These are phyloP conservation scores for Cystoderma amianthinum DNA, from an alignment of 768 basidiomycete genomes.

Conservation along the genomic window DNA sequence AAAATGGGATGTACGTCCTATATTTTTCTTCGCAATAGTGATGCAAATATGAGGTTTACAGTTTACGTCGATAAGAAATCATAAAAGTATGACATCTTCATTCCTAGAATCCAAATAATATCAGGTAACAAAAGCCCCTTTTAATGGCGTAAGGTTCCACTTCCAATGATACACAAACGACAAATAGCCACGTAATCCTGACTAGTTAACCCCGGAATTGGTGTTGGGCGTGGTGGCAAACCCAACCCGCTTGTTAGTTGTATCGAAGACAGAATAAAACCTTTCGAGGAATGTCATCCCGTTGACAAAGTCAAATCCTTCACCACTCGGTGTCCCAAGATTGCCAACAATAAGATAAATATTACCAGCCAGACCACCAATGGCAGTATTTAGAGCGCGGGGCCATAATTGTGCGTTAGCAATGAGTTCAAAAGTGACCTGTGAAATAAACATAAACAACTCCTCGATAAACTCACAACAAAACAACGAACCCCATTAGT, in stretches of 20 bases:
- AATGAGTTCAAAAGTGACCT: not conserved
- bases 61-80: too few relatives aligned
- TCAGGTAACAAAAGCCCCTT: too few relatives aligned
- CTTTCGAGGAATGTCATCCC: constrained; percentile 46
- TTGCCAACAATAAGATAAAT: constrained; percentile 28
- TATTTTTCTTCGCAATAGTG: too few relatives aligned
- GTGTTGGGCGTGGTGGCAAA: constrained; percentile 40
- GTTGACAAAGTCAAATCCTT: constrained; percentile 50
- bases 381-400: constrained; percentile 1
- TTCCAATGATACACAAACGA: too few relatives aligned
- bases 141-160: too few relatives aligned
- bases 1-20: too few relatives aligned
- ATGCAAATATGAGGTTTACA: too few relatives aligned
- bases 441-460: not conserved
- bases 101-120: too few relatives aligned
- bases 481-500: not conserved
- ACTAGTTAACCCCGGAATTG: not conserved
- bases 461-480: not conserved
- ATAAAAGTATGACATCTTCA: too few relatives aligned
- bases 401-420: not conserved
- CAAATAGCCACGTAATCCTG: not conserved
- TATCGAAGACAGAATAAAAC: constrained; percentile 52
- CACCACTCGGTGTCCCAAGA: constrained; percentile 31
- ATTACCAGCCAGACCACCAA: constrained; percentile 20
- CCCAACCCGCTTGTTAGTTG: constrained; percentile 36